Evolutionary conservation across 2,329 filamentous ascomycete genomes (phyloP).

Genomic region (Colletotrichum navitas): DNA sequence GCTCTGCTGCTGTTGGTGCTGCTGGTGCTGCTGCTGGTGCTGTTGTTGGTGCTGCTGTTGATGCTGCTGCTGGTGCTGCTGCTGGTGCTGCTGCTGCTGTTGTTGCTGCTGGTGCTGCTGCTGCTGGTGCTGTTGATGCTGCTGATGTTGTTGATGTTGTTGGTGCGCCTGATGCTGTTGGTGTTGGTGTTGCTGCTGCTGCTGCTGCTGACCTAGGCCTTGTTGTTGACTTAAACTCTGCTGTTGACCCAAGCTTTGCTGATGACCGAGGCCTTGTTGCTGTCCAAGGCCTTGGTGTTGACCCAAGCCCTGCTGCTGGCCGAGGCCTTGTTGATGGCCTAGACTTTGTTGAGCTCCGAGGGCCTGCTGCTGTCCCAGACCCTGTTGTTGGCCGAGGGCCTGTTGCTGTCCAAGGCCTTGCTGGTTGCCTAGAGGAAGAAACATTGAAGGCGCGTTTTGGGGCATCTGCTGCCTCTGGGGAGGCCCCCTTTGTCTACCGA

Average conservation of each 20-base stretch:
- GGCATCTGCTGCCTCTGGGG: conserved; percentile 61
- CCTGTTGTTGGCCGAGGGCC: conserved; percentile 38
- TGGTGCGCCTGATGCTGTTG: conserved; percentile 48
- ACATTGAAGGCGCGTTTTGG: conserved; percentile 54
- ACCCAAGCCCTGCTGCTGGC: conserved; percentile 34
- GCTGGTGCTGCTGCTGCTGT: conserved; percentile 49
- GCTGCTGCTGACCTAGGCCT: conserved; percentile 29
- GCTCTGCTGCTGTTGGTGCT: conserved; percentile 48
- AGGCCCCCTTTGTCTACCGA: conserved; percentile 59
- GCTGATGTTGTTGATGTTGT: conserved; percentile 48
- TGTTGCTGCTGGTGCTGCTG: conserved; percentile 35
- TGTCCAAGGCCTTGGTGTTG: conserved; percentile 36
- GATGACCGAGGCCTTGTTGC: conserved; percentile 27
- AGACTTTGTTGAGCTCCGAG: conserved; percentile 37
- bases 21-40: conserved; percentile 50
- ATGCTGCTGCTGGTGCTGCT: conserved; percentile 48
- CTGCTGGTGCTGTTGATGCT: conserved; percentile 50
- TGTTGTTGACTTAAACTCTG: conserved; percentile 33
- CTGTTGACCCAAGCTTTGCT: conserved; percentile 28
- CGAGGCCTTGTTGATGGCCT: conserved; percentile 37
- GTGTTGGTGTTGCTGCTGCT: conserved; percentile 49
- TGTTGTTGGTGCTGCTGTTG: conserved; percentile 50
- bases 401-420: conserved; percentile 40
- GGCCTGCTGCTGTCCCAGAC: conserved; percentile 37
- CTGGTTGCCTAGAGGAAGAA: conserved; percentile 48